Percentiles rank a stretch among this genome's conserved stretches.
phyloP scores from a whole-genome alignment of 2,329 filamentous ascomycete species.

The Penicillium capsulatum region DNA sequence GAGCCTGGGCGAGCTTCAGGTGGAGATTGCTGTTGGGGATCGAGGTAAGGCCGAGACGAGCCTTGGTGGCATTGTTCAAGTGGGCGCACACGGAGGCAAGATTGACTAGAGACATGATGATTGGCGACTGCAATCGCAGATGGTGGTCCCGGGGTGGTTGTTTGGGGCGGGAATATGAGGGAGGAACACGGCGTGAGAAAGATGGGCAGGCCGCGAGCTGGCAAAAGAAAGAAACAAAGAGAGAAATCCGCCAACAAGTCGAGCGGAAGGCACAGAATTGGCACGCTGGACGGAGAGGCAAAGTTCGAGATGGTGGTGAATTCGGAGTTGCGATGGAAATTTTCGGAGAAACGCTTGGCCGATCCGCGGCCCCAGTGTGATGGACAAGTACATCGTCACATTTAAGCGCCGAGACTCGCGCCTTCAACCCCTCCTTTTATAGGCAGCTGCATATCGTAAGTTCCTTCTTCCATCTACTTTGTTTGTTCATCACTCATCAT shows the following conservation, averaged over 20 bases:
- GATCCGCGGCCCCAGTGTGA: conserved; percentile 1
- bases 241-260: too few relatives aligned
- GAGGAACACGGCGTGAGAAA: conserved; percentile 4
- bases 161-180: conserved; percentile 3
- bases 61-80: conserved; percentile 81
- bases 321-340: conserved; percentile 26
- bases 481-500: conserved; percentile 28
- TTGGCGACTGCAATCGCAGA: conserved; percentile 10
- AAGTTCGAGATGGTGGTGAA: neutral
- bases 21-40: conserved; percentile 77
- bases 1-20: conserved; percentile 66
- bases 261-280: neutral
- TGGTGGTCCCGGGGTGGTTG: conserved; percentile 18
- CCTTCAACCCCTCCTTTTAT: conserved; percentile 19
- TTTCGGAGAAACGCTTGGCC: conserved; percentile 34
- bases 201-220: neutral
- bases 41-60: conserved; percentile 79
- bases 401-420: conserved; percentile 20
- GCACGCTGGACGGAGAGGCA: neutral
- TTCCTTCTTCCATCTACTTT: conserved; percentile 5
- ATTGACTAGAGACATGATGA: conserved; percentile 66
- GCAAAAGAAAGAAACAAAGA: neutral
- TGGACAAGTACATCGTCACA: conserved; percentile 13
- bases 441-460: conserved; percentile 12
- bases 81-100: conserved; percentile 82